Conservation (phyloP, 768 basidiomycete genomes). For the Trametes cubensis region DNA sequence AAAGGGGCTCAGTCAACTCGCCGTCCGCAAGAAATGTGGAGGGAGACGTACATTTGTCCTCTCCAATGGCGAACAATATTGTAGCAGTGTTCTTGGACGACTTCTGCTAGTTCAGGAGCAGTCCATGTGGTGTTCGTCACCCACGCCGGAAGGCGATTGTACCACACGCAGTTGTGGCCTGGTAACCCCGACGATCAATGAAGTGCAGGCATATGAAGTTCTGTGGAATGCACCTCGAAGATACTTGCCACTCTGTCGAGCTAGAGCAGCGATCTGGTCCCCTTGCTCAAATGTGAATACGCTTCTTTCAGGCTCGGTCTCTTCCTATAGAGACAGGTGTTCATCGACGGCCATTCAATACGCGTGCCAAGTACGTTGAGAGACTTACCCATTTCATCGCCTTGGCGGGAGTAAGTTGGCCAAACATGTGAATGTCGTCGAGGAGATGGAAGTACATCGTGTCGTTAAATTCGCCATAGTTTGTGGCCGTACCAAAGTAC, state of each 20-base stretch:
- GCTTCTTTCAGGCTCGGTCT: conserved; percentile 53
- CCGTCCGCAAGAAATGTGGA: not conserved
- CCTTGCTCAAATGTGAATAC: conserved; percentile 48
- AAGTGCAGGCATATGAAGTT: not conserved
- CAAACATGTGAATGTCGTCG: conserved; percentile 41
- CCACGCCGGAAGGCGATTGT: conserved; percentile 45
- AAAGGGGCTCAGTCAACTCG: not conserved
- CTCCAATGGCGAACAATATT: conserved; percentile 53
- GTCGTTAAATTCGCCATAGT: conserved; percentile 47
- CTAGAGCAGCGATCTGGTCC: conserved; percentile 47
- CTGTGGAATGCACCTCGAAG: conserved; percentile 40
- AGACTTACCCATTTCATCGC: conserved; percentile 57
- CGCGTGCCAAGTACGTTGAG: too few species aligned
- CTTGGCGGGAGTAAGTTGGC: conserved; percentile 51
- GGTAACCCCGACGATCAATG: not conserved
- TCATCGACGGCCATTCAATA: too few species aligned
- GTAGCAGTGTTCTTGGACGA: conserved; percentile 51
- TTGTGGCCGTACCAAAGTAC: conserved; percentile 53
- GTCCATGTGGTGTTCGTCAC: conserved; percentile 39
- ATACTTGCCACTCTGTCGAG: conserved; percentile 46
- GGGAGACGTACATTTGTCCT: conserved; percentile 47
- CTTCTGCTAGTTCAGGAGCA: conserved; percentile 36
- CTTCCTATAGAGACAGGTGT: conserved; percentile 38
- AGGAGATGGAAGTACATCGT: conserved; percentile 41
- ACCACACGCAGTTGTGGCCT: conserved; percentile 45